Base-by-base conservation (phyloP, 1,284 basidiomycete genomes). In the Malassezia pachydermatis region DNA sequence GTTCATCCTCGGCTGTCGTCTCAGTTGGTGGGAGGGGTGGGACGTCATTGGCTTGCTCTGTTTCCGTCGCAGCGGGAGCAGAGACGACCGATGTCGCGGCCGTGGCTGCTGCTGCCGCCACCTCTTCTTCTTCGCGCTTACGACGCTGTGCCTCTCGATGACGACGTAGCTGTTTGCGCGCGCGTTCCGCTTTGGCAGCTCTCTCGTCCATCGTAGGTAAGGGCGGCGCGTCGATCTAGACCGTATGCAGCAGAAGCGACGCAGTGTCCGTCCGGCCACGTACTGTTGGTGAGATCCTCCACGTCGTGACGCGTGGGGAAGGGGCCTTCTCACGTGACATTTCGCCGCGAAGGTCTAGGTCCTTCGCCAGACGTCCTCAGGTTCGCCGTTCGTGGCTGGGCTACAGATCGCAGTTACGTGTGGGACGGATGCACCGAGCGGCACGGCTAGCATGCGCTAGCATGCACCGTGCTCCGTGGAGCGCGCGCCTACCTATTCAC, bases 181-280 rank as follows among this genome's bases (percentile, higher is more conserved):
- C 50, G 16, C 50, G 50, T 20, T 45, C 50, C 24, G 50, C 50
- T 24, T 52, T 52, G 22, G 44, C 44, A 5, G 50, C 50, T 14
- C 50, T 44, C 27, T 52, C 50, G 23, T 47, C 45, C 50, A 52
- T 52, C 17, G n/a, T n/a, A n/a, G n/a, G n/a, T n/a, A n/a, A n/a
- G n/a, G n/a, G n/a, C n/a, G n/a, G n/a, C n/a, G n/a, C n/a, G n/a
- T n/a, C n/a, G n/a, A n/a, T n/a, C n/a, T n/a, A n/a, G n/a, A n/a
- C n/a, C n/a, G n/a, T n/a, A n/a, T n/a, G n/a, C n/a, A n/a, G n/a
- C n/a, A n/a, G n/a, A n/a, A n/a, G n/a, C n/a, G n/a, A n/a, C n/a
- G n/a, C n/a, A n/a, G n/a, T n/a, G n/a, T n/a, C n/a, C n/a, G n/a
- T 22, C 25, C 25, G 11, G n/a, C 22, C 36, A 38, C 36, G 36